phyloP scores from a whole-genome alignment of 164 flowering plant species.

The Vitis rupestris region DNA sequence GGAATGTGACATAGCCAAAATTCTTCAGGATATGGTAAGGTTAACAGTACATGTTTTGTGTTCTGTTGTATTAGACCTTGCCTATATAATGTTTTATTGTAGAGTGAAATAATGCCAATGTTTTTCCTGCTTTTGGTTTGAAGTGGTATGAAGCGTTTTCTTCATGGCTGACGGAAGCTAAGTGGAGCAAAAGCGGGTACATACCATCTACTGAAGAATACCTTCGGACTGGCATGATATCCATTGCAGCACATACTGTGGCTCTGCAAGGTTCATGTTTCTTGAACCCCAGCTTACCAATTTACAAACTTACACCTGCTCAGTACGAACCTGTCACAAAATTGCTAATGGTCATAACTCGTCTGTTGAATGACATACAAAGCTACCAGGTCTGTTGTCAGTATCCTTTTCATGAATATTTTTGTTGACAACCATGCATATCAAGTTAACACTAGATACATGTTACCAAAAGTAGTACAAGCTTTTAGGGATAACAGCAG shows the following conservation, averaged over 20 bases:
- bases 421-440: no score
- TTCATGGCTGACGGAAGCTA: constrained; percentile 42
- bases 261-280: constrained; percentile 23
- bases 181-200: constrained; percentile 28
- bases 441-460: no score
- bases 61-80: no score
- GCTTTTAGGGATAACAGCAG: no score
- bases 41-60: no score
- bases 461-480: no score
- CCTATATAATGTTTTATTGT: no score
- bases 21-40: no score
- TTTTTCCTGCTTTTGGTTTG: background rate
- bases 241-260: constrained; percentile 29
- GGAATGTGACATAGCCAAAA: background rate
- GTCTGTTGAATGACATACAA: constrained; percentile 29
- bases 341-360: constrained; percentile 33
- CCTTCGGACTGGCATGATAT: constrained; percentile 31
- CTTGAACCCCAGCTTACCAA: constrained; percentile 8
- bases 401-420: no score
- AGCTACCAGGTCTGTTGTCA: constrained; percentile 32
- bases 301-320: constrained; percentile 2
- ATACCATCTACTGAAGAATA: constrained; percentile 34
- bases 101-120: constrained; percentile 9
- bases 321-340: constrained; percentile 23
- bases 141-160: constrained; percentile 37